Evolutionary conservation across 2,329 filamentous ascomycete genomes (phyloP).

Genomic region (Teratosphaeria destructans): DNA sequence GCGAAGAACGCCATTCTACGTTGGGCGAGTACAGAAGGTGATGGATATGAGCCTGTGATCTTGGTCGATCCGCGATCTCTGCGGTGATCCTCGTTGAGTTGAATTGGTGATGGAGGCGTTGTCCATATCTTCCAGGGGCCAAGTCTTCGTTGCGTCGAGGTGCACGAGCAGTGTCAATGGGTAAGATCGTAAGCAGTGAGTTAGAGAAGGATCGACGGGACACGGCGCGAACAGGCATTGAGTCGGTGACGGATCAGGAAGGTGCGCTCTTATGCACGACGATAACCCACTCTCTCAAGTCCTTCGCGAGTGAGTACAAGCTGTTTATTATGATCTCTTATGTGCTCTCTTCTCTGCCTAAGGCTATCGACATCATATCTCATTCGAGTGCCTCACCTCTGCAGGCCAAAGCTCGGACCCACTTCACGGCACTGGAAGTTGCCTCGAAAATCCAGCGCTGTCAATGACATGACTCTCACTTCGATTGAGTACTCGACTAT

Average conservation of each 20-base stretch:
- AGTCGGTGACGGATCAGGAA: neutral
- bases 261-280: neutral
- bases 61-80: slow-evolving; percentile 16
- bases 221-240: neutral
- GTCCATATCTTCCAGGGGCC: neutral
- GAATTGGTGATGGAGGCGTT: neutral
- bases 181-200: neutral
- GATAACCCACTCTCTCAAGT: neutral
- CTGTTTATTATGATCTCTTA: neutral
- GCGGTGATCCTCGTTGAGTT: neutral
- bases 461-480: neutral
- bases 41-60: slow-evolving; percentile 17
- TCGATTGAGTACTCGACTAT: neutral
- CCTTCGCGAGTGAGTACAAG: neutral
- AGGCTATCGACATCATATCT: neutral
- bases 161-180: neutral
- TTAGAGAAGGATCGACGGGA: neutral
- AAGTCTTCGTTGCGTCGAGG: neutral
- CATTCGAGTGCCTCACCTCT: neutral
- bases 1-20: slow-evolving; percentile 15
- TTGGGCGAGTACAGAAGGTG: slow-evolving; percentile 12
- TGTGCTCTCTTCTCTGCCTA: neutral
- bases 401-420: neutral
- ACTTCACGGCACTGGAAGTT: neutral
- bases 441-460: neutral